A percentile compares a stretch with the other conserved stretches of the same genome.
phyloP scores from a whole-genome alignment of 2,329 filamentous ascomycete species.

The Calcarisporium arbuscula region DNA sequence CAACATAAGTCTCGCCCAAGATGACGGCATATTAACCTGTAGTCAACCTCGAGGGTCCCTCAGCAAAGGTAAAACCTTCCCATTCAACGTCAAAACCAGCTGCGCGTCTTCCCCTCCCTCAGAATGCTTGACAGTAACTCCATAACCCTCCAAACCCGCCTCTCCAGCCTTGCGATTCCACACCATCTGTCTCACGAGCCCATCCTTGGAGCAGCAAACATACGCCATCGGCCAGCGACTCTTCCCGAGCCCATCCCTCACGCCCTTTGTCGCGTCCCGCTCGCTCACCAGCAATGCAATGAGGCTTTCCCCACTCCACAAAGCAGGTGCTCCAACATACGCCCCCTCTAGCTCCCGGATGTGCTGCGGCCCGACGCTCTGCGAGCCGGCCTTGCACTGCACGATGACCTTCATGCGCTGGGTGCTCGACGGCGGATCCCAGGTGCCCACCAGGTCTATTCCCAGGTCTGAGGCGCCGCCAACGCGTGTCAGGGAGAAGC shows the following conservation, averaged over 20 bases:
- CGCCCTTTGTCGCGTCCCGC: slow-evolving; percentile 68
- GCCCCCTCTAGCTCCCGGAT: slow-evolving; percentile 77
- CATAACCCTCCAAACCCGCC: slow-evolving; percentile 54
- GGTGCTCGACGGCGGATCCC: slow-evolving; percentile 43
- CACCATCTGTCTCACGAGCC: slow-evolving; percentile 58
- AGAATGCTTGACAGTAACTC: slow-evolving; percentile 40
- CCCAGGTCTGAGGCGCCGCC: slow-evolving; percentile 64
- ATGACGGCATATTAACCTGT: too few relatives aligned
- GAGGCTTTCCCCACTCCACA: slow-evolving; percentile 60
- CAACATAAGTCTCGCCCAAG: too few relatives aligned
- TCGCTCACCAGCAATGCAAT: slow-evolving; percentile 67
- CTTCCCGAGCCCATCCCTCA: slow-evolving; percentile 63
- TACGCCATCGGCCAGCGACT: slow-evolving; percentile 69
- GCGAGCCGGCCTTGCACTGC: slow-evolving; percentile 63
- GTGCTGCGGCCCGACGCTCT: slow-evolving; percentile 48
- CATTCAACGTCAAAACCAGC: slow-evolving; percentile 47
- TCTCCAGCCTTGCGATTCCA: slow-evolving; percentile 64
- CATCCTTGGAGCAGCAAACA: slow-evolving; percentile 52
- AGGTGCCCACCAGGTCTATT: slow-evolving; percentile 68
- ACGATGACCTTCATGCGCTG: slow-evolving; percentile 40
- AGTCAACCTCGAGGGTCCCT: too few relatives aligned
- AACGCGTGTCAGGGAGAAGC: slow-evolving; percentile 59
- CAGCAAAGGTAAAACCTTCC: too few relatives aligned
- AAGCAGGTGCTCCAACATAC: slow-evolving; percentile 64
- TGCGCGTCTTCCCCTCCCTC: slow-evolving; percentile 26